Evolutionary conservation across 441 rosid genomes (phyloP).

Genomic region (Gossypium lobatum): DNA sequence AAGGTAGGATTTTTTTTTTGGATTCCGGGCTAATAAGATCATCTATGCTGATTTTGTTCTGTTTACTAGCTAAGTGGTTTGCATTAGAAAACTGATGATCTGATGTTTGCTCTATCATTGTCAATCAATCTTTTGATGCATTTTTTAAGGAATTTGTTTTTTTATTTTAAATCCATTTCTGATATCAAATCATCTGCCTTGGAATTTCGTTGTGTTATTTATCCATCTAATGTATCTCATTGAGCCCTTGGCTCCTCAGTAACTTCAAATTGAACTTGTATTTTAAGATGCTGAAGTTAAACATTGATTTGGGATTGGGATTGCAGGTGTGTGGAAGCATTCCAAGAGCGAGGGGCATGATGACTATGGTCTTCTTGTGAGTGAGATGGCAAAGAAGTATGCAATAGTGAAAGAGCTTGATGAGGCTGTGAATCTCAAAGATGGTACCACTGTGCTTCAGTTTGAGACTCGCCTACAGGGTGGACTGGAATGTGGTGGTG

Average conservation of each 20-base stretch:
- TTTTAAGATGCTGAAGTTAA: background rate
- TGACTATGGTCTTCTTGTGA: constrained; percentile 92
- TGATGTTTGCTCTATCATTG: background rate
- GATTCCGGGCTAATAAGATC: background rate
- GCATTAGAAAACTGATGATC: background rate
- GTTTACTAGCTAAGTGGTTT: background rate
- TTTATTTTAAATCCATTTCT: background rate
- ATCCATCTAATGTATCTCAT: background rate
- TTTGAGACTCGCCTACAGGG: constrained; percentile 84
- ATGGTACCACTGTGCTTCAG: constrained; percentile 71
- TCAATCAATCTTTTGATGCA: background rate
- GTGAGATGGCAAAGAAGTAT: constrained; percentile 78
- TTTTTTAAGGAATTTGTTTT: background rate
- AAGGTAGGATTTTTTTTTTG: constrained; percentile 32
- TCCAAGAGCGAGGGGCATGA: constrained; percentile 92
- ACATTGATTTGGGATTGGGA: constrained; percentile 9
- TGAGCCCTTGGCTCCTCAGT: background rate
- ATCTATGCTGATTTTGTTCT: background rate
- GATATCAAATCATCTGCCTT: background rate
- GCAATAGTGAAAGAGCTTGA: constrained; percentile 81
- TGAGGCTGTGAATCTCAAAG: constrained; percentile 58
- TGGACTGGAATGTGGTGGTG: constrained; percentile 98
- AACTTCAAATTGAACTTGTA: background rate
- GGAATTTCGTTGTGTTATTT: background rate
- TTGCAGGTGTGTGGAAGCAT: constrained; percentile 84